Base-by-base conservation (phyloP, 345 rosid species). In the Hevea brasiliensis region DNA sequence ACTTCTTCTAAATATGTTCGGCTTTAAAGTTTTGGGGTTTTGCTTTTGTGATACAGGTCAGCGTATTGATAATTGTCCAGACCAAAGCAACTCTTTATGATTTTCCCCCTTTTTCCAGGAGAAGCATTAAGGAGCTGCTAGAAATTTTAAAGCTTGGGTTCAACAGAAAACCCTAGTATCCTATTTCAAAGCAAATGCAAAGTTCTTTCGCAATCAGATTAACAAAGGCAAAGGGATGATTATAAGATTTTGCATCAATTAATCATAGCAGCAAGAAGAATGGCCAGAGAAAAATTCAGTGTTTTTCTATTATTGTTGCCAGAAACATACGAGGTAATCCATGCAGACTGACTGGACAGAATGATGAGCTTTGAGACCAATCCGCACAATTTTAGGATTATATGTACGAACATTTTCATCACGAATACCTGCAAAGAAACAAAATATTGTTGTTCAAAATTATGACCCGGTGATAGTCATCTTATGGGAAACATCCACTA, bases 361-460 rank as follows among this genome's bases (percentile, higher is more conserved):
- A 76, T 91, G 96, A 79, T 95, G 97, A 60, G 97, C 85, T 82
- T 95, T 95, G 67, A 95, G 93, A 86, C 99, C 99, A 76, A 92
- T 91, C 63, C 94, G 90, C 42, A 95, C 99, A 80, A 95, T 83
- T 79, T 92, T 90, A 47, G 99, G 99, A 61, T 88, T 85, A 77
- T 92, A 88, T 6, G 85, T 67, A 61, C 51, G 90, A 35, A 83
- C 84, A 70, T 89, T 89, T 80, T 94, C 99, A 80, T 94, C 92
- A 60, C 84, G 91, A 61, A 94, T 80, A 76, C 98, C 97, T 92
- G 85, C 57, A 69, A 57, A 77, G 59, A 75, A 32, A 72, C 15
- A 69, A 9, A 82, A 61, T 27, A 63, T 27, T 42, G 50, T 11
- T 17, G 20, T n/a, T 65, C 21, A 65, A 64, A 27, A 21, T 53